Percentiles rank a stretch among this genome's conserved stretches.
phyloP scores from a whole-genome alignment of 2,329 filamentous ascomycete species.

The Rhynchosporium secalis region DNA sequence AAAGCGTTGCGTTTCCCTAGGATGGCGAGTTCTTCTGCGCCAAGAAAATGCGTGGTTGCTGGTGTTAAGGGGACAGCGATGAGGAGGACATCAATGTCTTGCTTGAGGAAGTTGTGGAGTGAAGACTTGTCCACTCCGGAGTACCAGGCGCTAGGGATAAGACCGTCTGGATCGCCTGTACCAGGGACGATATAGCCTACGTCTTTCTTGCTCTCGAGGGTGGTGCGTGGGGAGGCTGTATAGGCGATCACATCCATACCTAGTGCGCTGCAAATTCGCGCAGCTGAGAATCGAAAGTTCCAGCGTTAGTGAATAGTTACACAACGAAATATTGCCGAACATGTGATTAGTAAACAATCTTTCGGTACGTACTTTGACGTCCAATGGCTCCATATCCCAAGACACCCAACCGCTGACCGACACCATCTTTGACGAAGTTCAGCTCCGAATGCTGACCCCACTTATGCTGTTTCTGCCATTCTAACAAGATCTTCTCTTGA shows the following conservation, averaged over 20 bases:
- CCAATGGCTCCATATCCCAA: slow-evolving; percentile 45
- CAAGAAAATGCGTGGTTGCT: slow-evolving; percentile 44
- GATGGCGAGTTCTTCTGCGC: slow-evolving; percentile 43
- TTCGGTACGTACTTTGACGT: slow-evolving; percentile 42
- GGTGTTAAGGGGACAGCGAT: slow-evolving; percentile 42
- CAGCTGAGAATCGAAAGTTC: slow-evolving; percentile 37
- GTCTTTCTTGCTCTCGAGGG: slow-evolving; percentile 57
- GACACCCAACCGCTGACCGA: slow-evolving; percentile 57
- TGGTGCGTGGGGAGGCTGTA: slow-evolving; percentile 60
- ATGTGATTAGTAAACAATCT: not conserved
- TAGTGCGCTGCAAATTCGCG: slow-evolving; percentile 53
- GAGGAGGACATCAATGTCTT: slow-evolving; percentile 43
- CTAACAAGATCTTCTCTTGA: slow-evolving; percentile 53
- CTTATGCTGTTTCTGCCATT: slow-evolving; percentile 55
- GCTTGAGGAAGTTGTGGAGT: slow-evolving; percentile 40
- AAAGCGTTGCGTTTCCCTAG: slow-evolving; percentile 48
- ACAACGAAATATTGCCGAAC: not conserved
- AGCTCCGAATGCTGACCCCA: slow-evolving; percentile 48
- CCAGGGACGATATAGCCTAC: slow-evolving; percentile 63
- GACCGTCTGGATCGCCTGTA: slow-evolving; percentile 47
- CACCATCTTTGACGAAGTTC: slow-evolving; percentile 50
- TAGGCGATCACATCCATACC: slow-evolving; percentile 66
- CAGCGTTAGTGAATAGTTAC: slow-evolving; percentile 10
- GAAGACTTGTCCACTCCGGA: slow-evolving; percentile 39
- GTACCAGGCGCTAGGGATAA: slow-evolving; percentile 42